These are phyloP conservation scores for Olyra latifolia DNA, from an alignment of 176 grass and related monocot genomes.

Conservation along the genomic window DNA sequence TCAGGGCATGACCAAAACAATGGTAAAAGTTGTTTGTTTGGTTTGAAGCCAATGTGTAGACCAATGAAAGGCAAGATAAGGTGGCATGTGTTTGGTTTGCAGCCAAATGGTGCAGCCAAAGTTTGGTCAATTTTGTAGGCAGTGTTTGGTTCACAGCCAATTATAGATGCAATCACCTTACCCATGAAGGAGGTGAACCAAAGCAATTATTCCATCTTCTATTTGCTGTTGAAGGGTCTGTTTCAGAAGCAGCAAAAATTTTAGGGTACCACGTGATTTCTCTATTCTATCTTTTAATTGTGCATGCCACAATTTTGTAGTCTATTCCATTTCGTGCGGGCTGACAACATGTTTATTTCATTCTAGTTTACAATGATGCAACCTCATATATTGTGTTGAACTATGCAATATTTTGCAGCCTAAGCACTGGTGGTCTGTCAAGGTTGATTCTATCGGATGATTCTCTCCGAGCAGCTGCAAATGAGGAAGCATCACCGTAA, in stretches of 20 bases:
- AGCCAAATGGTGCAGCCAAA: too few relatives aligned
- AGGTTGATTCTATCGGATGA: slow-evolving; percentile 97
- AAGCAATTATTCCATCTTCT: too few relatives aligned
- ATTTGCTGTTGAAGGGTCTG: slow-evolving; percentile 82
- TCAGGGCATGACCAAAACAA: too few relatives aligned
- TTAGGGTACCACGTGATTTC: slow-evolving; percentile 63
- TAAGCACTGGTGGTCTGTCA: slow-evolving; percentile 94
- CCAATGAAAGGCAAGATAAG: too few relatives aligned
- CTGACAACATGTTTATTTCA: neutral
- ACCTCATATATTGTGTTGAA: neutral
- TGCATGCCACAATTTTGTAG: neutral
- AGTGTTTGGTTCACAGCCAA: too few relatives aligned
- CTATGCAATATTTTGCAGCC: slow-evolving; percentile 43
- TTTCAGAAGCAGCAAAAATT: slow-evolving; percentile 78
- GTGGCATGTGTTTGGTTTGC: too few relatives aligned
- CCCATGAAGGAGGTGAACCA: too few relatives aligned
- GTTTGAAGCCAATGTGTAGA: too few relatives aligned
- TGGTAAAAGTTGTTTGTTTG: too few relatives aligned
- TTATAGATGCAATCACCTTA: too few relatives aligned
- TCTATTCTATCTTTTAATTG: neutral
- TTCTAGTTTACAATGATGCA: slow-evolving; percentile 24
- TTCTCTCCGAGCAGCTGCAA: slow-evolving; percentile 78
- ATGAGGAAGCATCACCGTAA: slow-evolving; percentile 19
- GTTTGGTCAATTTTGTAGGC: too few relatives aligned
- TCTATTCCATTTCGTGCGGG: neutral